Evolutionary conservation across 2,329 filamentous ascomycete species (phyloP).

Genomic region (Clarireedia hainanense): DNA sequence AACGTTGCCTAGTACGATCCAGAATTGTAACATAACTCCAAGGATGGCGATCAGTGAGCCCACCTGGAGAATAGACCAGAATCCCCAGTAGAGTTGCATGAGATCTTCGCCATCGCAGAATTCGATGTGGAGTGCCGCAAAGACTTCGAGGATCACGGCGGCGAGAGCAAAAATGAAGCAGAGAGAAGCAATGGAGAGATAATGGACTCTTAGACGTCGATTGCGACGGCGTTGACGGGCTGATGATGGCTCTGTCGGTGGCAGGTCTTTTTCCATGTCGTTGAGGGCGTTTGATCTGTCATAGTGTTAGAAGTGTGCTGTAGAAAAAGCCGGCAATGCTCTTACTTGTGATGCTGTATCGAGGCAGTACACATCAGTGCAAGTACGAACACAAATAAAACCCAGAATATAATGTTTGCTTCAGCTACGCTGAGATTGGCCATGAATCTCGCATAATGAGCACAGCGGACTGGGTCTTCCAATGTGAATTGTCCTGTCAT

Average conservation of each 20-base stretch:
- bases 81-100: slow-evolving; percentile 52
- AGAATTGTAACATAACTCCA: slow-evolving; percentile 46
- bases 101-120: slow-evolving; percentile 54
- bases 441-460: slow-evolving; percentile 39
- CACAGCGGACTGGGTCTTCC: slow-evolving; percentile 30
- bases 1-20: slow-evolving; percentile 41
- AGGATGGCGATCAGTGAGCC: slow-evolving; percentile 51
- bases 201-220: slow-evolving; percentile 23
- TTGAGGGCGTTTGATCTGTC: slow-evolving; percentile 16
- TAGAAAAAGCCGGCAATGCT: background rate
- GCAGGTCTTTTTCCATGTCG: slow-evolving; percentile 2
- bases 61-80: slow-evolving; percentile 52
- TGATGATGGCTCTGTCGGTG: background rate
- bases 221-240: background rate
- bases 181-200: slow-evolving; percentile 35
- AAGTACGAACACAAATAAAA: slow-evolving; percentile 37
- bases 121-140: slow-evolving; percentile 31
- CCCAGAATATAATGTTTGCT: slow-evolving; percentile 41
- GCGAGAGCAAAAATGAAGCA: slow-evolving; percentile 39
- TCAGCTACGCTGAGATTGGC: slow-evolving; percentile 34
- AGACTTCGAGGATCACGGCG: slow-evolving; percentile 47
- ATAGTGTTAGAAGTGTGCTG: background rate
- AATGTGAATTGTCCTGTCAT: slow-evolving; percentile 32
- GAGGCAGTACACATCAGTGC: slow-evolving; percentile 38
- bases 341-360: slow-evolving; percentile 25